Conservation (phyloP, 1,284 basidiomycete species). For the Trichosporon coremiiforme region DNA sequence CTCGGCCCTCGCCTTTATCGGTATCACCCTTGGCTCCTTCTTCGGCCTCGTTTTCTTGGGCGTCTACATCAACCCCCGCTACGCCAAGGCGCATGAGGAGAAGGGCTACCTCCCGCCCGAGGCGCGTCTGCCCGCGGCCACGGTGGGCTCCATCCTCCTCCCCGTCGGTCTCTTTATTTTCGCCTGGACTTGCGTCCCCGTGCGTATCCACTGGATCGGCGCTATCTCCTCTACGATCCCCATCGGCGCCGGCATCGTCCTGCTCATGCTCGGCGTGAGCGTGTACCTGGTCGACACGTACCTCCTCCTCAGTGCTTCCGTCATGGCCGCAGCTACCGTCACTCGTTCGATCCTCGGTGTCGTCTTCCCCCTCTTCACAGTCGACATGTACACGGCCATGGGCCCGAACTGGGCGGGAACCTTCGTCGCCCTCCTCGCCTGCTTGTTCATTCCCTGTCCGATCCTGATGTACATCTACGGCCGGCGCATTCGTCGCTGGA, state of each 20-base stretch:
- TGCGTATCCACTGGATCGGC: constrained; percentile 63
- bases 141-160: constrained; percentile 63
- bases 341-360: constrained; percentile 65
- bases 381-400: constrained; percentile 62
- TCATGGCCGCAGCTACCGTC: constrained; percentile 68
- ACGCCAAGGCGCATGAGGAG: constrained; percentile 28
- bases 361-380: constrained; percentile 63
- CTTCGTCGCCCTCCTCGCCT: constrained; percentile 40
- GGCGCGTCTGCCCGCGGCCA: constrained; percentile 66
- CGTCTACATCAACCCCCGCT: constrained; percentile 40
- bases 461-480: constrained; percentile 40
- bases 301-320: constrained; percentile 59
- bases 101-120: constrained; percentile 40
- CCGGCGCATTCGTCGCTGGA: constrained; percentile 33
- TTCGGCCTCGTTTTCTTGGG: constrained; percentile 63
- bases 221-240: constrained; percentile 66
- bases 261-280: constrained; percentile 38
- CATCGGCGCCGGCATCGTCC: constrained; percentile 59
- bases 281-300: constrained; percentile 68
- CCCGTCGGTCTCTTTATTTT: constrained; percentile 55
- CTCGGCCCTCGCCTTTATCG: constrained; percentile 67
- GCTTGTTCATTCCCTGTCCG: constrained; percentile 34
- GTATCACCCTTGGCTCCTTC: constrained; percentile 64
- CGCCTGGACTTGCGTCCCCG: constrained; percentile 63
- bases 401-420: constrained; percentile 64